Evolutionary conservation across 2,329 filamentous ascomycete species (phyloP), one percentile per base, ranked within the genome.

Genomic region (Cladosporium sp.): DNA sequence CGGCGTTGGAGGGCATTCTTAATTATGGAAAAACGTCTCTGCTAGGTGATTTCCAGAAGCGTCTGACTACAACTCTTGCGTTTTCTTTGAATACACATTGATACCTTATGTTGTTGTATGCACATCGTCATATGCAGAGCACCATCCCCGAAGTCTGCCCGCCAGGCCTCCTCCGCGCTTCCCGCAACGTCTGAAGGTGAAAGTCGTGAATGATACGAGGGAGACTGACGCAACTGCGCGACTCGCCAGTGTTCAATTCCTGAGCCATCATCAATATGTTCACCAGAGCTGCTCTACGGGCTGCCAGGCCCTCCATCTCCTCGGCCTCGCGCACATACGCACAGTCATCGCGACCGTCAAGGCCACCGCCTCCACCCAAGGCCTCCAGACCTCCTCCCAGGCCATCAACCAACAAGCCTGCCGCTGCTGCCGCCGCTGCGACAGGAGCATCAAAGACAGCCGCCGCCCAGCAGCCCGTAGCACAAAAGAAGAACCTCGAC

Each of bases 401-500:
- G 49, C 34, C 61, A 54, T 38, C 61, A 15, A 30, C 61, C 30
- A 24, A 21, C 34, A 64, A 64, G 51, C 51, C 34, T 15, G 60
- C 60, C 11, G 60, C 59, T 18, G 49, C 59, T 21, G 47, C 59
- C n/a, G 59, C 51, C 12, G 44, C 59, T 21, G 61, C 49, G 18
- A 55, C 51, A 8, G 49, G 49, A 32, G 49, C 49, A 24, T 30
- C 61, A 10, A 64, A 64, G 51, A 36, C 61, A 24, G 26, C 38
- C 10, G 54, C 70, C 21, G 54, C 70, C 21, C 69, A 71, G 28
- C 72, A 76, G 67, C 74, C 75, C 4, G 59, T 74, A 28, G 74
- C 75, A 49, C 75, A 76, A 64, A 69, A 71, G 68, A 32, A 65
- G 51, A 69, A 73, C 55, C 67, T 68, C 10, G 75, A 76, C 66